Conservation (phyloP, 768 basidiomycete genomes). For the Trametes maxima region DNA sequence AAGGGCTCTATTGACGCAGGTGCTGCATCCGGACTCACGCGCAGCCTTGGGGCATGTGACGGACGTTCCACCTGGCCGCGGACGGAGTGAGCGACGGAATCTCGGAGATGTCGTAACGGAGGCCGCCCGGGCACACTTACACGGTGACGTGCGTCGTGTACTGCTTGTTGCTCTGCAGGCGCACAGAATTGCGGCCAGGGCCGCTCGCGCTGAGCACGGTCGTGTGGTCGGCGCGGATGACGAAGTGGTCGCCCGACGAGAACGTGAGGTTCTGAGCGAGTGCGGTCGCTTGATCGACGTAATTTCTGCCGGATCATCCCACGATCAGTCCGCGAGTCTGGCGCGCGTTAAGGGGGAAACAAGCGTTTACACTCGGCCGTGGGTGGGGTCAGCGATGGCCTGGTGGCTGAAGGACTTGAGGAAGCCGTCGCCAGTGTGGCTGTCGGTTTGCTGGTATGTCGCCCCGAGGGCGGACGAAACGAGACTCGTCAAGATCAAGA, state of each 20-base stretch:
- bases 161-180: conserved; percentile 53
- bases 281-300: conserved; percentile 52
- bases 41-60: conserved; percentile 62
- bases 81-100: conserved; percentile 9
- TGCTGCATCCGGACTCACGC: conserved; percentile 38
- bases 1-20: not conserved
- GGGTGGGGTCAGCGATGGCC: conserved; percentile 60
- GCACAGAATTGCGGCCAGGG: conserved; percentile 60
- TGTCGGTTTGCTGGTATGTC: conserved; percentile 50
- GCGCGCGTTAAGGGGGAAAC: not conserved
- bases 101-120: not conserved
- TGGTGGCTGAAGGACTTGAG: conserved; percentile 52
- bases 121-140: conserved; percentile 36
- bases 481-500: conserved; percentile 8
- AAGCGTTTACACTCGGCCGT: conserved; percentile 65
- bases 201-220: conserved; percentile 49
- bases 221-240: conserved; percentile 57
- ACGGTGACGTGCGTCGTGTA: conserved; percentile 57
- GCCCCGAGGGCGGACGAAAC: conserved; percentile 38
- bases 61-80: conserved; percentile 46
- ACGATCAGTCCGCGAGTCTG: not conserved
- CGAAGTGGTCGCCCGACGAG: conserved; percentile 52
- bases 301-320: conserved; percentile 36
- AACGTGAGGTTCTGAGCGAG: conserved; percentile 57
- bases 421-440: conserved; percentile 49